These are phyloP conservation scores for Fusarium continuum DNA, from an alignment of 2,329 filamentous ascomycete species.

Conservation along the genomic window DNA sequence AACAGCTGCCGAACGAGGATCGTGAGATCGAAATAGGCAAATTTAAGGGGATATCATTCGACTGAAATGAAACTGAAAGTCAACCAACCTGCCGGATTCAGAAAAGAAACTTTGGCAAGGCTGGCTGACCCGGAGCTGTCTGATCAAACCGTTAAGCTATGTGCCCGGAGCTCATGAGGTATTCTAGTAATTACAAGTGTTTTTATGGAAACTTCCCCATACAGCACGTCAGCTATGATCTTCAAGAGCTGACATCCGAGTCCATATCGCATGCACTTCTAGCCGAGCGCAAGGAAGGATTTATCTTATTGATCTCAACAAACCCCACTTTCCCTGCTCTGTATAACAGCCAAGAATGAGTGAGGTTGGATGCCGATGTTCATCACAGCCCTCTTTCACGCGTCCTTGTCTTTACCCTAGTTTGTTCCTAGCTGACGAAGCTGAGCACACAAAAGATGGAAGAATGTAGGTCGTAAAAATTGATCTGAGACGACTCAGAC, in stretches of 20 bases:
- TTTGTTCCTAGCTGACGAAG: conserved; percentile 5
- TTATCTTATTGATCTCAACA: neutral
- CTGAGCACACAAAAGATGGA: conserved; percentile 14
- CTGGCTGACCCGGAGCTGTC: conserved; percentile 26
- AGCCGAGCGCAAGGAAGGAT: conserved; percentile 27
- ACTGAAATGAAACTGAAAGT: conserved; percentile 5
- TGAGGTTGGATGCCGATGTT: neutral
- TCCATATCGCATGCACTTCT: conserved; percentile 2
- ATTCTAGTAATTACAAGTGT: neutral
- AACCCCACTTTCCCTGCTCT: conserved; percentile 21
- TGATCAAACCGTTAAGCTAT: conserved; percentile 21
- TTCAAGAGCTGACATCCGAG: conserved; percentile 14
- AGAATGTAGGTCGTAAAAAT: conserved; percentile 11
- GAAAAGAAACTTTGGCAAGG: conserved; percentile 20
- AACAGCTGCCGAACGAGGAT: conserved; percentile 11
- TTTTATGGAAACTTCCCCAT: conserved; percentile 14
- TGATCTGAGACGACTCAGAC: conserved; percentile 22
- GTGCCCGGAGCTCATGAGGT: conserved; percentile 11
- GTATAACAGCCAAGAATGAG: neutral
- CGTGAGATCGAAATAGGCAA: conserved; percentile 8
- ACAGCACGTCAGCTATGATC: conserved; percentile 19
- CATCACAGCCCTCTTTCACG: conserved; percentile 3
- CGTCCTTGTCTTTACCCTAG: neutral
- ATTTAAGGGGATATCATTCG: conserved; percentile 12
- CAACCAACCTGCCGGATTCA: conserved; percentile 15